Percentiles rank a stretch among this genome's conserved stretches.
phyloP scores from a whole-genome alignment of 176 grass and related monocot species.

The Hordeum marinum region DNA sequence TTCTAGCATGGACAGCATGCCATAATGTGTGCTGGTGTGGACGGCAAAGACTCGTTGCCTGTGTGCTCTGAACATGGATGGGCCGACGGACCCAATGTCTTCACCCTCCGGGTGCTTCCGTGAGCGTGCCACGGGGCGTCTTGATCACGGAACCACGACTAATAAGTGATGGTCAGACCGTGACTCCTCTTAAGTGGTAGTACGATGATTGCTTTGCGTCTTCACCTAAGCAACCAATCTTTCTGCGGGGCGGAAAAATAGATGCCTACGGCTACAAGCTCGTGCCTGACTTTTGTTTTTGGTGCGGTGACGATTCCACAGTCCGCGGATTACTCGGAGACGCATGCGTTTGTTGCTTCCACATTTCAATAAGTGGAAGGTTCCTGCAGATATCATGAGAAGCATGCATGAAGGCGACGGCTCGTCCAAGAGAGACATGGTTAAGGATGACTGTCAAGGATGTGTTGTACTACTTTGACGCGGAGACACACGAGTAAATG shows the following conservation, averaged over 20 bases:
- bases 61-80: not conserved
- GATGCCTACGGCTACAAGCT: not conserved
- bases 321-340: not conserved
- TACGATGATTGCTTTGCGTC: not conserved
- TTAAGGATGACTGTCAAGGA: no score
- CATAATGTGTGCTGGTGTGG: not conserved
- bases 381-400: not conserved
- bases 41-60: not conserved
- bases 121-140: not conserved
- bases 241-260: not conserved
- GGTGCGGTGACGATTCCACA: not conserved
- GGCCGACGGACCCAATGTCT: not conserved
- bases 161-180: not conserved
- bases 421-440: not conserved
- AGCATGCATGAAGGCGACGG: not conserved
- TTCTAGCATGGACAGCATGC: no score
- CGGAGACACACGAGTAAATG: no score
- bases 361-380: not conserved
- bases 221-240: not conserved
- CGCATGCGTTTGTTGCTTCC: slow-evolving; percentile 13
- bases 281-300: not conserved
- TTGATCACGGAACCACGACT: not conserved
- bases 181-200: not conserved
- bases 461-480: no score
- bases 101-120: not conserved